These are phyloP conservation scores for Fistulinella prunicolor DNA, from an alignment of 768 basidiomycete genomes.

Conservation along the genomic window DNA sequence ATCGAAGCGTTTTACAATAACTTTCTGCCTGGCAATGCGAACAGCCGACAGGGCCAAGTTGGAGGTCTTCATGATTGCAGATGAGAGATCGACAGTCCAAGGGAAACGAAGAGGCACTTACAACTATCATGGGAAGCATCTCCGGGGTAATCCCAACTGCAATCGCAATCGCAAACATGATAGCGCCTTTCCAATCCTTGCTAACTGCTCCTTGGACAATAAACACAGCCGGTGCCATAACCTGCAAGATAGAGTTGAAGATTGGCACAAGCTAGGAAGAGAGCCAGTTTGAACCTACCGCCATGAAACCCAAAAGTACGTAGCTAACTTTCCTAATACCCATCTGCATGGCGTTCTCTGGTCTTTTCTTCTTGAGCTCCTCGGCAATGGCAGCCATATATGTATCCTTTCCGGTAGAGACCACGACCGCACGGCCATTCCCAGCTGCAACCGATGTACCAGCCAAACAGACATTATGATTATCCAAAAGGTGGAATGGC, in stretches of 20 bases:
- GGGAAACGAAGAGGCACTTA: conserved; percentile 11
- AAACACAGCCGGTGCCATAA: conserved; percentile 32
- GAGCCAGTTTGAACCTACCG: conserved; percentile 11
- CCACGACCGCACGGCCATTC: conserved; percentile 30
- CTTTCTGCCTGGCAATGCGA: conserved; percentile 54
- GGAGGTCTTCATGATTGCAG: conserved; percentile 48
- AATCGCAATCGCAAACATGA: conserved; percentile 32
- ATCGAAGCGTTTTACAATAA: conserved; percentile 61
- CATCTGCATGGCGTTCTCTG: conserved; percentile 33
- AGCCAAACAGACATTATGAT: conserved; percentile 32
- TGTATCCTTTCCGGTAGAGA: conserved; percentile 32
- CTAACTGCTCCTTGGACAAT: conserved; percentile 31
- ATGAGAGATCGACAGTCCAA: background rate
- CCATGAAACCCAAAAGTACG: conserved; percentile 31
- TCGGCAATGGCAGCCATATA: conserved; percentile 36
- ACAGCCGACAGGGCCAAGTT: conserved; percentile 58
- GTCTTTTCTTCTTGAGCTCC: conserved; percentile 31
- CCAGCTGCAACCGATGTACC: conserved; percentile 35
- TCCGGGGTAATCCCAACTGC: conserved; percentile 33
- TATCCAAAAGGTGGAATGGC: conserved; percentile 30
- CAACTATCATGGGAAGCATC: conserved; percentile 35
- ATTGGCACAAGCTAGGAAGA: background rate
- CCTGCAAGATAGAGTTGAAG: conserved; percentile 7
- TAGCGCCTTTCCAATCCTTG: conserved; percentile 30
- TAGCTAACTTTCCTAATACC: conserved; percentile 35